Base-by-base conservation (phyloP, 2,329 filamentous ascomycete genomes). In the Hypoxylon rubiginosum region DNA sequence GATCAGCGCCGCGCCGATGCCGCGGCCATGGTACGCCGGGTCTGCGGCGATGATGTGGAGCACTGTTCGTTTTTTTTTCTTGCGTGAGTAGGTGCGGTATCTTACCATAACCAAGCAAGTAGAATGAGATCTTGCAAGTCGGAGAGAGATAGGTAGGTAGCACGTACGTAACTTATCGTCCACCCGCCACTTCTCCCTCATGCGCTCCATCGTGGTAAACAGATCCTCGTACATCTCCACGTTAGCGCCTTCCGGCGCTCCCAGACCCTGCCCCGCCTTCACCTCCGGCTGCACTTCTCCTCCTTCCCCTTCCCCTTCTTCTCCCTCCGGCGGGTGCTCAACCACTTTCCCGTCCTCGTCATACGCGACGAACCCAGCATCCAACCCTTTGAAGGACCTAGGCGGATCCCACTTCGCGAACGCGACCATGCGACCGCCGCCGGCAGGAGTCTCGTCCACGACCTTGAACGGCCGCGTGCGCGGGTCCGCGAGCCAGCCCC, bases 381-480 rank as follows among this genome's bases (percentile, higher is more conserved):
- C 30, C 41, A 76, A 13, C 50, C 70, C 70, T 41, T 24, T 30
- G 67, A 76, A 64, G 3, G 21, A 2, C 4, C 50, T 50, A 5
- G 73, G 75, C 1, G 67, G 58, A 11, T 72, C 70, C 75, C 75
- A 77, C 41, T 73, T 73, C 1, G 73, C 66, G 60, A 67, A 74
- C 3, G 69, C 73, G 53, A 74, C 75, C 28, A 76, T 43, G 8
- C 11, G 11, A 17, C 65, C 69, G 1, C n/a, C n/a, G n/a, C n/a
- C n/a, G n/a, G n/a, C n/a, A n/a, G 64, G 61, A 9, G 57, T 30
- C 26, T 66, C 61, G 19, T 75, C 70, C 4, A 73, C 70, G 36
- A 77, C 66, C 54, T 76, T 76, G 70, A 75, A 75, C 54, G 74
- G 69, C 36, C 75, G 73, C 8, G 69, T 66, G 36, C 28, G 7